Percentiles rank a stretch among this genome's conserved stretches.
phyloP scores from a whole-genome alignment of 208 protist species.

The Vickermania ingenoplastis region DNA sequence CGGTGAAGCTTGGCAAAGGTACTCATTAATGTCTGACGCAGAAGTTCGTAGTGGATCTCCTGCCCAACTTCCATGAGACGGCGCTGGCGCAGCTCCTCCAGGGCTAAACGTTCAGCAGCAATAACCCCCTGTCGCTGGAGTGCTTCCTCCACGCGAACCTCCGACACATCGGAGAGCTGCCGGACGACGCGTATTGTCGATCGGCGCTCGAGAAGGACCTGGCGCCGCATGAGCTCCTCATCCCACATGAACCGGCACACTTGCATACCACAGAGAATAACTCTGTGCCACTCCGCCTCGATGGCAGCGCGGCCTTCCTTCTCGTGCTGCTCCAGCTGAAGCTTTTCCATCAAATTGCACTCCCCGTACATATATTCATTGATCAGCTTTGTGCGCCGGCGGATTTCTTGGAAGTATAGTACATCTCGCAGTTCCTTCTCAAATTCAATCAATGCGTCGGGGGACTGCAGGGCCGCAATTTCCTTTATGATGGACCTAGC shows the following conservation, averaged over 20 bases:
- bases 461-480: constrained; percentile 26
- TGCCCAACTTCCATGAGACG: constrained; percentile 43
- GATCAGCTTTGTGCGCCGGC: constrained; percentile 35
- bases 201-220: constrained; percentile 4
- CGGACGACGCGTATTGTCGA: constrained; percentile 1
- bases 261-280: constrained; percentile 7
- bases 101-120: constrained; percentile 11
- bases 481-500: constrained; percentile 47
- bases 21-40: constrained; percentile 6
- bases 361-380: constrained; percentile 22
- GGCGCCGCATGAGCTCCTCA: constrained; percentile 21
- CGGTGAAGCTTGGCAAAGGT: constrained; percentile 8
- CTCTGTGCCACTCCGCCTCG: neutral
- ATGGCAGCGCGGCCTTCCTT: constrained; percentile 10
- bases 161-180: neutral
- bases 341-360: constrained; percentile 32
- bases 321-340: constrained; percentile 22
- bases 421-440: constrained; percentile 46
- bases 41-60: constrained; percentile 19
- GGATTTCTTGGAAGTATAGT: constrained; percentile 36
- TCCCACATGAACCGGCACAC: constrained; percentile 5
- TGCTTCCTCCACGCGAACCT: constrained; percentile 2
- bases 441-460: constrained; percentile 14
- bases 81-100: constrained; percentile 19
- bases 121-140: constrained; percentile 3